phyloP scores from a whole-genome alignment of 2,329 filamentous ascomycete species.

The Tolypocladium tundrense region DNA sequence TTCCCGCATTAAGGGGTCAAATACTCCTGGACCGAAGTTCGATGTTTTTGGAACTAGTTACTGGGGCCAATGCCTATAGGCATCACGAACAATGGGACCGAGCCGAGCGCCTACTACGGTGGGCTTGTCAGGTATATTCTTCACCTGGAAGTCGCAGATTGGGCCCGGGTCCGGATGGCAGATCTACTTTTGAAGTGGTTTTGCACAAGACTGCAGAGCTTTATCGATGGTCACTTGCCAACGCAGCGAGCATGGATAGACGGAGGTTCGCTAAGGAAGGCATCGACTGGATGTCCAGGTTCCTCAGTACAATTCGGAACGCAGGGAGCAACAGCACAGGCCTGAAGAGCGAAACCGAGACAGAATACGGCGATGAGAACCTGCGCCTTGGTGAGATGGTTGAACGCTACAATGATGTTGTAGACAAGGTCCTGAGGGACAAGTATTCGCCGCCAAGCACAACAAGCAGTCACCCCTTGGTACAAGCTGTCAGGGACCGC shows the following conservation, averaged over 20 bases:
- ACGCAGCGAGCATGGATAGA: background rate
- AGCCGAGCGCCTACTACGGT: background rate
- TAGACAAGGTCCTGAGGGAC: background rate
- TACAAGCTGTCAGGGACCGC: slow-evolving; percentile 2
- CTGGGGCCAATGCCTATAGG: background rate
- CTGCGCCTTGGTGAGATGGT: slow-evolving; percentile 1
- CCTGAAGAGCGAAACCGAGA: too few relatives aligned
- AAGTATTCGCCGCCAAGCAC: background rate
- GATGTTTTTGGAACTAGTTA: background rate
- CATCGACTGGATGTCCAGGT: slow-evolving; percentile 1
- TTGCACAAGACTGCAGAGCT: slow-evolving; percentile 1
- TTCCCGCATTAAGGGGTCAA: slow-evolving; percentile 1
- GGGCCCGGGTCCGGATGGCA: background rate
- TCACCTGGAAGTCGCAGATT: background rate
- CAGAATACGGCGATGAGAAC: background rate
- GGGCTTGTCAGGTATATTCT: background rate
- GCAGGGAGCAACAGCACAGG: background rate
- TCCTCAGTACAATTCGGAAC: background rate
- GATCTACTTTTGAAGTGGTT: background rate
- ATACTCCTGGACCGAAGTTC: background rate
- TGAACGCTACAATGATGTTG: slow-evolving; percentile 2
- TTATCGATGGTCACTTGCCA: slow-evolving; percentile 4
- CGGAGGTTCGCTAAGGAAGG: background rate
- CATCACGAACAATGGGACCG: background rate
- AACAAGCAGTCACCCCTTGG: background rate